Conservation (phyloP, 2,329 filamentous ascomycete species). For the Scorias spongiosa region DNA sequence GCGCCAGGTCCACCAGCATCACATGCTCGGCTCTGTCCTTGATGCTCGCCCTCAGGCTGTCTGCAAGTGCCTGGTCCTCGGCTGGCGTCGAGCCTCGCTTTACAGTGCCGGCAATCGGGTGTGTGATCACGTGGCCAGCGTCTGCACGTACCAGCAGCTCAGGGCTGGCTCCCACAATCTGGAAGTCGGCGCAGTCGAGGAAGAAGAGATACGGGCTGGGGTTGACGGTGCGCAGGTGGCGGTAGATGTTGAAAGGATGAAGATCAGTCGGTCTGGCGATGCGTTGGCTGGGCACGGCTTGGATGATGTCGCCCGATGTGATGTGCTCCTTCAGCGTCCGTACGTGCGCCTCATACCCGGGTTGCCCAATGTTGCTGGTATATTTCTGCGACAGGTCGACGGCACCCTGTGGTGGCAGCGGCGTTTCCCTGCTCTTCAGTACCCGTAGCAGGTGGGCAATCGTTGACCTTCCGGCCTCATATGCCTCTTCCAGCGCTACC, state of each 20-base stretch:
- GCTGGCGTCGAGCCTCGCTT: slow-evolving; percentile 66
- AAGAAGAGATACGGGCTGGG: slow-evolving; percentile 97
- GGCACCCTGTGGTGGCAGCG: slow-evolving; percentile 48
- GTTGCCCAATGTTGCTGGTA: slow-evolving; percentile 77
- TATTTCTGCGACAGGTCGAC: slow-evolving; percentile 64
- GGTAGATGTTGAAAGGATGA: slow-evolving; percentile 97
- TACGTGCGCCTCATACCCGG: slow-evolving; percentile 85
- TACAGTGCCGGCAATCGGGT: slow-evolving; percentile 93
- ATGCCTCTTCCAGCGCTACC: slow-evolving; percentile 48
- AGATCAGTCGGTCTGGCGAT: slow-evolving; percentile 78
- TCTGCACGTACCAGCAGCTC: slow-evolving; percentile 91
- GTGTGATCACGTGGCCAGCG: slow-evolving; percentile 74
- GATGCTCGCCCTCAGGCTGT: slow-evolving; percentile 60
- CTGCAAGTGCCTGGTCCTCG: slow-evolving; percentile 67
- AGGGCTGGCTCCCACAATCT: slow-evolving; percentile 87
- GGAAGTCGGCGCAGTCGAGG: slow-evolving; percentile 78
- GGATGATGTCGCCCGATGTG: slow-evolving; percentile 82
- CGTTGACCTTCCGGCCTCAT: slow-evolving; percentile 48
- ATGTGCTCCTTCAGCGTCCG: slow-evolving; percentile 80
- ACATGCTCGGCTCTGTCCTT: slow-evolving; percentile 94
- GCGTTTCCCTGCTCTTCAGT: slow-evolving; percentile 60
- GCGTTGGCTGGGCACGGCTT: slow-evolving; percentile 88
- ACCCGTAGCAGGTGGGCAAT: slow-evolving; percentile 55
- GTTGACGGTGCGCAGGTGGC: slow-evolving; percentile 90
- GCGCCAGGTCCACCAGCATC: slow-evolving; percentile 91